These are phyloP conservation scores for Paramecium bursaria DNA, from an alignment of 73 alveolate genomes.

Conservation along the genomic window DNA sequence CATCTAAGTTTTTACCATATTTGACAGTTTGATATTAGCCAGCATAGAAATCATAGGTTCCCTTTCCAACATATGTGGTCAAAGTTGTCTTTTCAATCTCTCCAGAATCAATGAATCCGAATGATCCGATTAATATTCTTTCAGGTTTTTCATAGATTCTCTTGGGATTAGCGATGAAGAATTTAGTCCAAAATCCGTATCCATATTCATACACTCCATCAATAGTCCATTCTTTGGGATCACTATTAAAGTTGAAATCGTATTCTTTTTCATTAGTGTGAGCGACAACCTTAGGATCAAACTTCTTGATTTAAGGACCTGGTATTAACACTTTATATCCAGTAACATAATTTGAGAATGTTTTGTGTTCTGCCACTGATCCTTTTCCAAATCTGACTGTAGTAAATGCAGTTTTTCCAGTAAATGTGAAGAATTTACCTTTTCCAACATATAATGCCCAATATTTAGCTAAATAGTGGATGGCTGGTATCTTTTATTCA, in stretches of 20 bases:
- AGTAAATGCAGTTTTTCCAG: slow-evolving; percentile 43
- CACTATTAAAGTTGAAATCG: neutral
- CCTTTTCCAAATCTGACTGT: slow-evolving; percentile 60
- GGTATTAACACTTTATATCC: slow-evolving; percentile 20
- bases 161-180: slow-evolving; percentile 36
- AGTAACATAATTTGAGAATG: slow-evolving; percentile 5
- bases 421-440: neutral
- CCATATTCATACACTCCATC: slow-evolving; percentile 66
- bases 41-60: slow-evolving; percentile 53
- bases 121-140: slow-evolving; percentile 32
- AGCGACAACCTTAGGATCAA: neutral
- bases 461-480: slow-evolving; percentile 49
- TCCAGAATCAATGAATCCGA: slow-evolving; percentile 45
- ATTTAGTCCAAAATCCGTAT: slow-evolving; percentile 60
- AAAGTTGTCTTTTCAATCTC: slow-evolving; percentile 41
- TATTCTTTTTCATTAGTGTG: slow-evolving; percentile 35
- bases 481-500: neutral
- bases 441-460: slow-evolving; percentile 42
- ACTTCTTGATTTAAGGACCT: neutral
- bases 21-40: slow-evolving; percentile 1
- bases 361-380: neutral
- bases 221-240: slow-evolving; percentile 6
- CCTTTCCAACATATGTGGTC: slow-evolving; percentile 32
- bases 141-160: slow-evolving; percentile 61
- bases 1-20: slow-evolving; percentile 52